A percentile compares a stretch with the other conserved stretches of the same genome.
These are phyloP conservation scores for Erysimum cheiranthoides DNA, from an alignment of 345 rosid genomes.

Conservation along the genomic window DNA sequence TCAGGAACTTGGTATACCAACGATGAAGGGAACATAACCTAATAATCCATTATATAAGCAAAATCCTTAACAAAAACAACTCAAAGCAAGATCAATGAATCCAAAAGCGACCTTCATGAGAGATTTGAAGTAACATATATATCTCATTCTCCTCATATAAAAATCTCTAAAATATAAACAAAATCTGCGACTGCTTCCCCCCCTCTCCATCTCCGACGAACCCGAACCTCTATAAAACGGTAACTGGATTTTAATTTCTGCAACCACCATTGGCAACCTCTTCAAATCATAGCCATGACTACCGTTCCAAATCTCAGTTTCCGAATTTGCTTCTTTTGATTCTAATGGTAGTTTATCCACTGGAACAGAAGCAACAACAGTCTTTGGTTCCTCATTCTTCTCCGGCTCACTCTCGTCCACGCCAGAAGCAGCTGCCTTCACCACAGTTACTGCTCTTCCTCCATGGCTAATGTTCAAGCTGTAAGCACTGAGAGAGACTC, in stretches of 20 bases:
- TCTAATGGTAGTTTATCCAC: slow-evolving; percentile 74
- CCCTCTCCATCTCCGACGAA: too few species aligned
- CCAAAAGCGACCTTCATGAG: not conserved
- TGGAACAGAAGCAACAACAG: slow-evolving; percentile 49
- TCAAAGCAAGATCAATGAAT: not conserved
- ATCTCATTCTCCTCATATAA: too few species aligned
- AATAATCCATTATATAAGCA: slow-evolving; percentile 9
- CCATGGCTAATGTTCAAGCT: slow-evolving; percentile 37
- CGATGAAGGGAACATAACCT: slow-evolving; percentile 65
- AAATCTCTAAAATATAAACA: too few species aligned
- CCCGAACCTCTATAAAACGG: too few species aligned
- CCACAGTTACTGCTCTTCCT: slow-evolving; percentile 42
- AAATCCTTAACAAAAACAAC: not conserved
- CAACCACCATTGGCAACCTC: too few species aligned
- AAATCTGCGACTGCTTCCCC: too few species aligned
- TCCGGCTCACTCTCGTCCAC: slow-evolving; percentile 45
- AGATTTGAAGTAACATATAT: too few species aligned
- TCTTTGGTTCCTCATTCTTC: slow-evolving; percentile 48
- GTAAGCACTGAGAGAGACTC: slow-evolving; percentile 46
- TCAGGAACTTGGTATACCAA: slow-evolving; percentile 90
- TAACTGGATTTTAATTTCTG: too few species aligned
- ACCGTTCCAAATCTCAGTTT: too few species aligned
- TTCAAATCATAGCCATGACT: too few species aligned
- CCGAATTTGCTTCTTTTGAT: slow-evolving; percentile 53
- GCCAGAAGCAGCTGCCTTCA: slow-evolving; percentile 54